Evolutionary conservation across 495 filamentous ascomycete genomes (phyloP).

Genomic region (Talaromyces trachyspermus): DNA sequence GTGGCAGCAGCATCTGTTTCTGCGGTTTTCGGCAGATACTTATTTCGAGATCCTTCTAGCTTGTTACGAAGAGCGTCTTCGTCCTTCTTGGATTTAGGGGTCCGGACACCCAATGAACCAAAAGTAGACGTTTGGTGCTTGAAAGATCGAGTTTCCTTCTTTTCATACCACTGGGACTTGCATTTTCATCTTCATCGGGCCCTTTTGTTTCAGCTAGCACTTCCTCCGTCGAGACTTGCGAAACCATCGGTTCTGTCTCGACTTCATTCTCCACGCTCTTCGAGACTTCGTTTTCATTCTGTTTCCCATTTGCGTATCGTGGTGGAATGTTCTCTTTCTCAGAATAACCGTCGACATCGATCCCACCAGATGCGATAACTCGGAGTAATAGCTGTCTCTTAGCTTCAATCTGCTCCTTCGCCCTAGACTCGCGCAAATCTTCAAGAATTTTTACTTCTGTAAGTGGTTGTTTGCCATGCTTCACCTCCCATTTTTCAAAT

Average conservation of each 20-base stretch:
- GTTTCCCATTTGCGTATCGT: conserved; percentile 6
- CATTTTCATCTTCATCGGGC: conserved; percentile 13
- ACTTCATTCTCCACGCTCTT: neutral
- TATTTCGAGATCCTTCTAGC: conserved; percentile 31
- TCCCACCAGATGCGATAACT: conserved; percentile 43
- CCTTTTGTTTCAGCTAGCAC: conserved; percentile 21
- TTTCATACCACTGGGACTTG: conserved; percentile 16
- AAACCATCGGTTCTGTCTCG: neutral
- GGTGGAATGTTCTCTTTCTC: conserved; percentile 32
- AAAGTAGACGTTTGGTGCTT: conserved; percentile 64
- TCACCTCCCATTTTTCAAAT: conserved; percentile 35
- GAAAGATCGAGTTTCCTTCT: conserved; percentile 53
- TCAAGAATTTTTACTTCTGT: conserved; percentile 12
- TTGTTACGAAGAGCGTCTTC: conserved; percentile 54
- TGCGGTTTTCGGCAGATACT: neutral
- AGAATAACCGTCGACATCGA: conserved; percentile 34
- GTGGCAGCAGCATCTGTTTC: too few relatives aligned
- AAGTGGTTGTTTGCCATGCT: conserved; percentile 20
- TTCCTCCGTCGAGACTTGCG: conserved; percentile 17
- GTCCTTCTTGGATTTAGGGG: conserved; percentile 60
- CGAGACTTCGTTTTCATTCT: conserved; percentile 3
- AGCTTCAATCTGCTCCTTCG: conserved; percentile 37
- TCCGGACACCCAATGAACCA: conserved; percentile 61
- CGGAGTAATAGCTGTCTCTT: conserved; percentile 44
- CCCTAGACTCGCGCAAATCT: conserved; percentile 1